Base-by-base conservation (phyloP, 2,329 filamentous ascomycete genomes). In the Gyromitra esculenta region DNA sequence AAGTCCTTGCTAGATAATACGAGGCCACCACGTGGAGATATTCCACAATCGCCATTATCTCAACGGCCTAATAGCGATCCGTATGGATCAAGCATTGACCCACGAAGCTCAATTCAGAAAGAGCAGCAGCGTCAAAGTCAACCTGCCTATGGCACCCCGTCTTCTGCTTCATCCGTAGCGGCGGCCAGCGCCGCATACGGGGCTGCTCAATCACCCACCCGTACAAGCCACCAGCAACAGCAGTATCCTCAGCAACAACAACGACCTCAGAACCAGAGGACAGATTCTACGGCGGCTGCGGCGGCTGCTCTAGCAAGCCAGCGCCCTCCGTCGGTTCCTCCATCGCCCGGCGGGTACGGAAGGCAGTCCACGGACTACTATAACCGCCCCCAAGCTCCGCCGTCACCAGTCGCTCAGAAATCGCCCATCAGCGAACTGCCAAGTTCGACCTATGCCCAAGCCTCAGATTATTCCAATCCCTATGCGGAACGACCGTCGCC, bases 271-370 rank as follows among this genome's bases (percentile, higher is more conserved):
- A 84, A 84, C 76, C 82, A 83, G 62, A 84, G 85, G 15, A 84
- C 87, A 77, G 89, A 91, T 79, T 86, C 89, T 52, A 89, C 89
- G 80, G 96, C 96, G 82, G 92, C 96, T 82, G 92, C 92, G 37
- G 89, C 77, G 35, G 77, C 77, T 60, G 74, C 78, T 41, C 57
- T 78, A 54, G 64, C 75, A 62, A 70, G 63, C 39, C 77, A 79
- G 37, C 77, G 72, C 7, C 77, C 76, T 13, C 57, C 72, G 11
- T 77, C 77, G 45, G 70, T 70, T 57, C 67, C 73, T 43, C 76
- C 76, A 5, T 74, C 71, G 15, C 65, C 71, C 6, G 71, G 63
- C 11, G 64, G 66, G 11, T 74, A 73, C 48, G 70, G 70, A 45
- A 77, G 71, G 37, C 75, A 77, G 9, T 70, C 75, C n/a, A 68